Percentiles rank a stretch among this genome's conserved stretches.
Evolutionary conservation across 371 early-diverging fungal species (phyloP).

Genomic region (Rhizopus stolonifer): DNA sequence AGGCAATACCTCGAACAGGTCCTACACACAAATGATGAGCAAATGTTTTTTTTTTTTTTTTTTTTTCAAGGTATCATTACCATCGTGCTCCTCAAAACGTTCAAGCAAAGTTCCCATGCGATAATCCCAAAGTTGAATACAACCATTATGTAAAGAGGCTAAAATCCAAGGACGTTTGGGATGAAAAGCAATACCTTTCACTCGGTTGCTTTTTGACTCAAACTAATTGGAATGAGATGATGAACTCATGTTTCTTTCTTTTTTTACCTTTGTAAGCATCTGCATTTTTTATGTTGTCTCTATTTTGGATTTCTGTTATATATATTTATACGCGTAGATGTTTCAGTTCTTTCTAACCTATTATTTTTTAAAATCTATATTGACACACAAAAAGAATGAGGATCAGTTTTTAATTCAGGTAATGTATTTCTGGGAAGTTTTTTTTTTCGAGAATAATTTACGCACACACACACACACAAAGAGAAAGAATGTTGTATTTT

Average conservation of each 20-base stretch:
- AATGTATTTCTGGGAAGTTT: too few species aligned
- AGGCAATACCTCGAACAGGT: conserved; percentile 96
- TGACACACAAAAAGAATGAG: too few species aligned
- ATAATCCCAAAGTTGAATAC: conserved; percentile 98
- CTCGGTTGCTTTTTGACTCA: conserved; percentile 97
- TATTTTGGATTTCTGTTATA: not conserved
- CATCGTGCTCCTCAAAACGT: conserved; percentile 98
- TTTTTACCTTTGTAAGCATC: conserved; percentile 80
- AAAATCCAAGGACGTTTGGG: conserved; percentile 98
- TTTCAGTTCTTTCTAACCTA: too few species aligned
- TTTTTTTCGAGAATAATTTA: too few species aligned
- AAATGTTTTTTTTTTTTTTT: not conserved
- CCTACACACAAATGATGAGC: conserved; percentile 53
- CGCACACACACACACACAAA: not conserved
- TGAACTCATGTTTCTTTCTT: not conserved
- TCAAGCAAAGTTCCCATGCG: conserved; percentile 97
- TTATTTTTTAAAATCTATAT: too few species aligned
- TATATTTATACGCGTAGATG: not conserved
- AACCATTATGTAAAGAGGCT: conserved; percentile 97
- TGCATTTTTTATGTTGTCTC: conserved; percentile 59
- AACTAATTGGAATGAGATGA: conserved; percentile 61
- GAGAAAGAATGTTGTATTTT: not conserved
- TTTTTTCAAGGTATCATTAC: conserved; percentile 44
- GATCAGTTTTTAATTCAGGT: too few species aligned
- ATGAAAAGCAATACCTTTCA: conserved; percentile 98